Evolutionary conservation across 805 yeast species (phyloP).

Genomic region (Alloascoidea africana): DNA sequence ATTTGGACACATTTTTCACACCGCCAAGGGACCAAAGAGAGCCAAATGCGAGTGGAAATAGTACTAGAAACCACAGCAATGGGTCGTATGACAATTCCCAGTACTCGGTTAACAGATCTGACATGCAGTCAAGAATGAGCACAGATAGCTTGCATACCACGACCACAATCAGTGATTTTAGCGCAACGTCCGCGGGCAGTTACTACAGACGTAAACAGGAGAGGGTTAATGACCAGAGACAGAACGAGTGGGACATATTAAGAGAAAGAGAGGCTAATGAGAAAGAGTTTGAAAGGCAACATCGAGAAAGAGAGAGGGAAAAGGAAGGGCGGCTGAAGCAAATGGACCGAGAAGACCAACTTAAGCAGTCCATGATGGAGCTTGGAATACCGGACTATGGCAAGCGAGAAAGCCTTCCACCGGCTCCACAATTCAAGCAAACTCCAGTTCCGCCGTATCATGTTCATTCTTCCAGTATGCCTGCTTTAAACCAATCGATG

Average conservation of each 20-base stretch:
- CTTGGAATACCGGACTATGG: too few species aligned
- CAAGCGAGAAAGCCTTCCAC: too few species aligned
- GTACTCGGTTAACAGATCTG: too few species aligned
- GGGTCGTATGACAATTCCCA: background rate
- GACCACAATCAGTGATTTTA: constrained; percentile 42
- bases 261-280: background rate
- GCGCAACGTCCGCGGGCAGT: constrained; percentile 86
- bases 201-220: constrained; percentile 51
- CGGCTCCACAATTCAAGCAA: too few species aligned
- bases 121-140: too few species aligned
- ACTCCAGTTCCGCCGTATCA: too few species aligned
- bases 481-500: too few species aligned
- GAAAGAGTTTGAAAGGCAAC: background rate
- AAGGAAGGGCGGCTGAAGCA: background rate
- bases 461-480: too few species aligned
- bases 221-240: too few species aligned
- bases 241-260: too few species aligned
- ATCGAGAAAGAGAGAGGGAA: constrained; percentile 9
- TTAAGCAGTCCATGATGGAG: background rate
- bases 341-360: background rate
- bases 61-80: background rate
- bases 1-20: background rate
- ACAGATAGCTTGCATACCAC: too few species aligned
- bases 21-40: background rate
- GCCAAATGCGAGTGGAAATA: background rate